Base-by-base conservation (phyloP, 108 stramenopile genomes). In the Nitzschia sp. region DNA sequence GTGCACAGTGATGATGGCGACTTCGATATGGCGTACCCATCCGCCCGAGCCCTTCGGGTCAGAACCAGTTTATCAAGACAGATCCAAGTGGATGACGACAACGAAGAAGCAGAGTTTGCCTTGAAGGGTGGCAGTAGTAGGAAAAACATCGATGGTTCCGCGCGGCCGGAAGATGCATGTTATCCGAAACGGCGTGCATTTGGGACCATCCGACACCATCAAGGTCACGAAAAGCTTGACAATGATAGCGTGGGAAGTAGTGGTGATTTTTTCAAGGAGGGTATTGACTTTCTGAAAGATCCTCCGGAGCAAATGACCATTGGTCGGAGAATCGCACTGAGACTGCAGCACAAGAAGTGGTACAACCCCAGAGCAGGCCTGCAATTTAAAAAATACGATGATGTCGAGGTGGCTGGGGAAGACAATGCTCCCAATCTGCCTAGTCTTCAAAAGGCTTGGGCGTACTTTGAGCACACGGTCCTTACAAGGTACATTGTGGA, bases 401-500 rank as follows among this genome's bases (percentile, higher is more conserved):
- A 68, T 21, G 28, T 5, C 3, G 26, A 48, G 2, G 54, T 55
- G 5, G 47, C 24, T 8, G 54, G 32, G 29, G 27, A 38, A 1
- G 27, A 19, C 5, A 30, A 8, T 30, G 23, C 4, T 29, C 8
- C 18, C 1, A 49, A 68, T 19, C 54, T 59, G 0, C 83, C 87
- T 15, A 68, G 54, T 27, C 35, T 88, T 0, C 75, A 69, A 34
- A 76, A 67, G 35, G 92, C 90, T 29, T 96, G 95, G 95, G 91
- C 83, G 18, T 91, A 93, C 61, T 96, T 93, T 82, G 95, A 96
- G 68, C 92, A 93, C 63, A 82, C 78, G 6, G 78, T 89, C 0
- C 65, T 96, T 47, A 78, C 85, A 1, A 70, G 95, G 19, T 78
- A 86, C 65, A 54, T 55, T 42, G 54, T 55, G 21, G 35, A 54